A percentile compares a stretch with the other conserved stretches of the same genome.
phyloP scores from a whole-genome alignment of 139 green algal species.

The Chlorella ohadii region DNA sequence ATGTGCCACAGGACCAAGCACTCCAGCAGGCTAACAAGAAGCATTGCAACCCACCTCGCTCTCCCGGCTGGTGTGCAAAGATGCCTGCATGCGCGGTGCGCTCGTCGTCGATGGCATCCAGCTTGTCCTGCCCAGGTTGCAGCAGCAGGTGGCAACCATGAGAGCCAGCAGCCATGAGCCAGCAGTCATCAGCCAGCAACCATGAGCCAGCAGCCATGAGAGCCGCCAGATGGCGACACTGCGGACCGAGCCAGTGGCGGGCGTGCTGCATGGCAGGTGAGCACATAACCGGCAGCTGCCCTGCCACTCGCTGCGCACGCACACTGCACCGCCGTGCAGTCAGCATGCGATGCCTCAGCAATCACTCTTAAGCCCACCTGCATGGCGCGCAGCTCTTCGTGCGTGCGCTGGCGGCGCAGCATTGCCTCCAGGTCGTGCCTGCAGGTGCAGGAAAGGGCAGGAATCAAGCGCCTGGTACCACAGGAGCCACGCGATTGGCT shows the following conservation, averaged over 20 bases:
- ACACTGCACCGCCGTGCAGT: too few species aligned
- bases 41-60: not conserved
- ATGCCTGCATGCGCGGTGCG: slow-evolving; percentile 15
- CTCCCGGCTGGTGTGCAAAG: not conserved
- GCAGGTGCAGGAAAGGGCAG: not conserved
- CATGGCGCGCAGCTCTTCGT: not conserved
- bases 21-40: too few species aligned
- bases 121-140: not conserved
- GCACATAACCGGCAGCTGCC: not conserved
- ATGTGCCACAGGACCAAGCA: too few species aligned
- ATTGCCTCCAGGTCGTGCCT: slow-evolving; percentile 25
- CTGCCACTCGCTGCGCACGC: too few species aligned
- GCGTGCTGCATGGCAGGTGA: too few species aligned
- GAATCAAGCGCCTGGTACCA: too few species aligned
- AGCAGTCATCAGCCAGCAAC: not conserved
- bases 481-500: too few species aligned
- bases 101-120: slow-evolving; percentile 25
- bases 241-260: too few species aligned
- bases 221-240: too few species aligned
- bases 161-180: not conserved
- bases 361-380: not conserved
- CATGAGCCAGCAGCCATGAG: not conserved
- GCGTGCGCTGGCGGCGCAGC: slow-evolving; percentile 14
- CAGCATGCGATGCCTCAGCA: too few species aligned
- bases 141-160: not conserved